These are phyloP conservation scores for Dalbergia cultrata DNA, from an alignment of 306 rosid genomes.

Conservation along the genomic window DNA sequence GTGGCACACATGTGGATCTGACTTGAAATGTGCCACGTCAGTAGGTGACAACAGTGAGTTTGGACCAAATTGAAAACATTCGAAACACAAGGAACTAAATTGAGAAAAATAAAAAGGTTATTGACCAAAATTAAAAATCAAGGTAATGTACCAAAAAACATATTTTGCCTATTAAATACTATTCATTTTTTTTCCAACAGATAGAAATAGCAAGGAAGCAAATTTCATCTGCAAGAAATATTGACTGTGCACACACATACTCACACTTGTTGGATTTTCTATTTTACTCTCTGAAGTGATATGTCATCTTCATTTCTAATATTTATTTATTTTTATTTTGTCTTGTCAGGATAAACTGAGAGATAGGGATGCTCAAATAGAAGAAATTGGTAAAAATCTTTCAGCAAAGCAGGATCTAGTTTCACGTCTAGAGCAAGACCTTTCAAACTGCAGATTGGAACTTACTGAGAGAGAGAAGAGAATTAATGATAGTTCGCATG, in stretches of 20 bases:
- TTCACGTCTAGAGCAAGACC: conserved; percentile 71
- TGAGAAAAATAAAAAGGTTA: too few species aligned
- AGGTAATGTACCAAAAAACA: too few species aligned
- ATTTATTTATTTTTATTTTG: conserved; percentile 9
- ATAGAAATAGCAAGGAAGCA: not conserved
- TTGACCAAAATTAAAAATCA: too few species aligned
- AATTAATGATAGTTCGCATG: conserved; percentile 61
- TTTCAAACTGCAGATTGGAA: conserved; percentile 69
- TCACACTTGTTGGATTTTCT: not conserved
- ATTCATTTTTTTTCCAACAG: too few species aligned
- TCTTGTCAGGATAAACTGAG: conserved; percentile 69
- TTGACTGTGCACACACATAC: not conserved
- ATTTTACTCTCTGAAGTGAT: conserved; percentile 3
- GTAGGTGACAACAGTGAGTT: too few species aligned
- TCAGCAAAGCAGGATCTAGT: conserved; percentile 65
- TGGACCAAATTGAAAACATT: too few species aligned
- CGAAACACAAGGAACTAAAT: too few species aligned
- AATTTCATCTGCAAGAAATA: not conserved
- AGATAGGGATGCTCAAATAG: conserved; percentile 70
- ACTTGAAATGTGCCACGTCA: too few species aligned
- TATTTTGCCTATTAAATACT: too few species aligned
- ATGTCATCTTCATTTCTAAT: not conserved
- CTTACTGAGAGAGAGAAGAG: conserved; percentile 75
- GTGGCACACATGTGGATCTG: too few species aligned
- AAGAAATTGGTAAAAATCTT: conserved; percentile 62